Evolutionary conservation across 2,329 filamentous ascomycete species (phyloP), one percentile per base, ranked within the genome.

Genomic region (Tothia fuscella): DNA sequence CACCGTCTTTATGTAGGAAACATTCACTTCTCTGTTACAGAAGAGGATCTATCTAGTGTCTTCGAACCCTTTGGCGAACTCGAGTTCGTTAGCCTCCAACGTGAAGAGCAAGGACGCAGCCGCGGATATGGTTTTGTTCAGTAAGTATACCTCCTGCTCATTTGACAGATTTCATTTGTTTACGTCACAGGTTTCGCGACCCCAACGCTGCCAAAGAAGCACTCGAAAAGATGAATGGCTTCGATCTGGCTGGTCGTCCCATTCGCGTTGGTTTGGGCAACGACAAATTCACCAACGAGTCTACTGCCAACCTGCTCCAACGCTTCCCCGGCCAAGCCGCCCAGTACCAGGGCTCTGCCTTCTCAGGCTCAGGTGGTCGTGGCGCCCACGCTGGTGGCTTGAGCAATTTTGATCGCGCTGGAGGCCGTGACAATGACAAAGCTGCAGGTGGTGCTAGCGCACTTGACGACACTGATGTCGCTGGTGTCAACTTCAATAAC

Each of bases 201-300:
- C 87, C 89, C 45, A 77, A 78, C 49, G 80, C 95, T 63, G 91
- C 91, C 57, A 85, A 89, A 58, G 85, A 94, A 62, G 93, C 91
- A 47, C 71, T 98, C 49, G 87, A 95, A 63, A 94, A 95, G 67
- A 95, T 98, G 89, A 98, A 98, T 65, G 88, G 89, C 50, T 98
- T 96, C 67, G 91, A 96, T 66, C 79, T 98, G 53, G 91, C 91
- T 56, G 88, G 88, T 64, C 88, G 91, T 60, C 87, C 88, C 49
- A 96, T 98, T 62, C 87, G 91, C 60, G 93, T 98, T 63, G 91
- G 91, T 64, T 85, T 98, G 69, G 91, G 91, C 66, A 98, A 95
- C 70, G 91, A 98, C 83, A 96, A 96, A 77, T 96, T 96, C 67
- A 96, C 88, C 65, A 83, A 88, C 57, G 91, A 96, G 68, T 91